These are phyloP conservation scores for Penicillium sp. DNA, from an alignment of 2,329 filamentous ascomycete genomes.

Conservation along the genomic window DNA sequence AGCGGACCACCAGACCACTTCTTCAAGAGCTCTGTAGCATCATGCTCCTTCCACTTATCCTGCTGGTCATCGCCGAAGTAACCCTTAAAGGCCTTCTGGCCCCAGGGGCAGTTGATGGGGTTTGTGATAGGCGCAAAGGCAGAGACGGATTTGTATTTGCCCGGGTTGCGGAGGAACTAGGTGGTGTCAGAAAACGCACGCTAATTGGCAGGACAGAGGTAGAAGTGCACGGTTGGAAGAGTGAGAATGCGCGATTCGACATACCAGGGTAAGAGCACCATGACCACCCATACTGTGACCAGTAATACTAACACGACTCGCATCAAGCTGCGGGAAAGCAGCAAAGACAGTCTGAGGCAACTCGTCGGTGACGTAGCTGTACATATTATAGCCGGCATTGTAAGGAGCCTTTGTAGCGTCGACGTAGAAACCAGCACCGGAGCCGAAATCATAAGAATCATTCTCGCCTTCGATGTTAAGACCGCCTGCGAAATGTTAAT, in stretches of 20 bases:
- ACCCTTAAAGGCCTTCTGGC: slow-evolving; percentile 89
- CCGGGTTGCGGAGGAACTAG: slow-evolving; percentile 87
- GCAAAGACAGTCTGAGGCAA: slow-evolving; percentile 77
- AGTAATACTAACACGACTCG: slow-evolving; percentile 74
- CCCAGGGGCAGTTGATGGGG: slow-evolving; percentile 86
- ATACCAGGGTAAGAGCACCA: slow-evolving; percentile 80
- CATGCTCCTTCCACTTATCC: slow-evolving; percentile 82
- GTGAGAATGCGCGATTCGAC: too few species aligned
- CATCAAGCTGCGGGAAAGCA: slow-evolving; percentile 74
- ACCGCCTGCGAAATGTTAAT: slow-evolving; percentile 58
- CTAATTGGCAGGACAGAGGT: neutral
- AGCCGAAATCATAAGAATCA: slow-evolving; percentile 88
- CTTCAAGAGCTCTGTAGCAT: slow-evolving; percentile 87
- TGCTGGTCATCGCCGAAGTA: slow-evolving; percentile 78
- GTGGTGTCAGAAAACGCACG: too few species aligned
- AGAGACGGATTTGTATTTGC: slow-evolving; percentile 83
- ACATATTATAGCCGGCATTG: slow-evolving; percentile 84
- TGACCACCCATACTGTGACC: slow-evolving; percentile 98
- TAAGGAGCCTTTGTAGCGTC: slow-evolving; percentile 80
- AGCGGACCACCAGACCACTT: slow-evolving; percentile 69
- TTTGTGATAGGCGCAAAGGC: slow-evolving; percentile 92
- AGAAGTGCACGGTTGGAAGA: too few species aligned
- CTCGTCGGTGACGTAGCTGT: slow-evolving; percentile 87
- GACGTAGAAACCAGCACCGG: slow-evolving; percentile 91
- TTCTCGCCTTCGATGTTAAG: slow-evolving; percentile 81